A percentile compares a stretch with the other conserved stretches of the same genome.
Conservation (phyloP, 2,329 filamentous ascomycete species). For the Aspergillus intermedius region DNA sequence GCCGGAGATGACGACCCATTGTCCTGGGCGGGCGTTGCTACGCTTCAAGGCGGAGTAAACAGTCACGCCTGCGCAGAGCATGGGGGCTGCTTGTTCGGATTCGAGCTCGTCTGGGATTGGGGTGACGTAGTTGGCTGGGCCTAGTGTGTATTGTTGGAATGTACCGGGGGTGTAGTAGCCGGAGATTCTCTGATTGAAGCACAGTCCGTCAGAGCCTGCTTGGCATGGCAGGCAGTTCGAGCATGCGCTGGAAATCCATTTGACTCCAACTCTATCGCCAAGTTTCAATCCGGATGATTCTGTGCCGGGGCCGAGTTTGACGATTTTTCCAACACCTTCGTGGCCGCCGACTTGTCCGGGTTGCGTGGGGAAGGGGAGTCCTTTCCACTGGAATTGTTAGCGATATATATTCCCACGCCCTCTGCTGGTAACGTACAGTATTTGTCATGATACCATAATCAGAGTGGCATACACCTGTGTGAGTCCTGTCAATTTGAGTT, state of each 20-base stretch:
- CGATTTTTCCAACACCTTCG: constrained; percentile 60
- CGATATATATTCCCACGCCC: neutral
- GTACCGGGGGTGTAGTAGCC: constrained; percentile 65
- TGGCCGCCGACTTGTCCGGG: constrained; percentile 62
- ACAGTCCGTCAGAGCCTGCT: constrained; percentile 49
- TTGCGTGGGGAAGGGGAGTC: constrained; percentile 53
- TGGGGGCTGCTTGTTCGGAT: constrained; percentile 57
- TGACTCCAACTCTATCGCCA: constrained; percentile 65
- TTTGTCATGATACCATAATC: constrained; percentile 54
- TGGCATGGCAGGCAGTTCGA: constrained; percentile 50
- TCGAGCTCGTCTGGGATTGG: constrained; percentile 58
- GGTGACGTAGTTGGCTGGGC: constrained; percentile 62
- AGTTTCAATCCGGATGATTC: constrained; percentile 53
- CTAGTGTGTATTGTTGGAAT: constrained; percentile 64
- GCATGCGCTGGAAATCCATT: constrained; percentile 58
- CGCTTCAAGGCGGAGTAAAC: constrained; percentile 61
- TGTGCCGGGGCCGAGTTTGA: constrained; percentile 57
- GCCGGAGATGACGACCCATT: constrained; percentile 55
- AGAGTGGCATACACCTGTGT: constrained; percentile 60
- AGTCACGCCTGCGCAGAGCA: constrained; percentile 63
- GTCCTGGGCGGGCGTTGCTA: constrained; percentile 51
- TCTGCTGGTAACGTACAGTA: constrained; percentile 15
- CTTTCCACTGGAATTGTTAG: constrained; percentile 44
- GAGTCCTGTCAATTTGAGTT: constrained; percentile 39
- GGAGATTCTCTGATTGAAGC: constrained; percentile 52